Evolutionary conservation across 768 basidiomycete species (phyloP).

Genomic region (Dendrothele bispora): DNA sequence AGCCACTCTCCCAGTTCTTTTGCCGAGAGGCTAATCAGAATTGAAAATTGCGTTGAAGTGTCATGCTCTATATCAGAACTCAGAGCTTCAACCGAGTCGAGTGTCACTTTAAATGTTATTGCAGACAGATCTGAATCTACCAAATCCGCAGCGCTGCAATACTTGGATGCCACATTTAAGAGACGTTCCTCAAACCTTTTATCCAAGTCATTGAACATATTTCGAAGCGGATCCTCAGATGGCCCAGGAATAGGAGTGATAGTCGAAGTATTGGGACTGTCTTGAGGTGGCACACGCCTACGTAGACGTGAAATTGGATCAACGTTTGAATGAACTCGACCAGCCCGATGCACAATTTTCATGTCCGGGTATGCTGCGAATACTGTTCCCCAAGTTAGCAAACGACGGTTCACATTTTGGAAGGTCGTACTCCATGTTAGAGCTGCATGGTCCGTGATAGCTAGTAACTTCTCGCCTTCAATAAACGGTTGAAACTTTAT

Average conservation of each 20-base stretch:
- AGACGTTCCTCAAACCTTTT: neutral
- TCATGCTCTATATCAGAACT: too few relatives aligned
- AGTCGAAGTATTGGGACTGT: neutral
- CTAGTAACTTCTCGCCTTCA: slow-evolving; percentile 21
- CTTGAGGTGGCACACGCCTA: slow-evolving; percentile 1
- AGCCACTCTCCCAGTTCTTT: neutral
- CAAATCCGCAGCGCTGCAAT: too few relatives aligned
- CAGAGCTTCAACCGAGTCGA: too few relatives aligned
- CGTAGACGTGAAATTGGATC: slow-evolving; percentile 4
- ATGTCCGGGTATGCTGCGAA: slow-evolving; percentile 23
- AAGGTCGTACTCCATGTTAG: slow-evolving; percentile 13
- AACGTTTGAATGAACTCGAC: slow-evolving; percentile 1
- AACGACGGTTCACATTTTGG: slow-evolving; percentile 16
- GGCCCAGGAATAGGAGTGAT: neutral
- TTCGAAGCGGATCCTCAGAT: neutral
- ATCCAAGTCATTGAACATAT: neutral
- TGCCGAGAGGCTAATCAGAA: neutral
- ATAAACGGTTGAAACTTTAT: slow-evolving; percentile 25
- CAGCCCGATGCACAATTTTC: slow-evolving; percentile 1
- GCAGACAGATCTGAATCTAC: too few relatives aligned
- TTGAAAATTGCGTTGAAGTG: neutral
- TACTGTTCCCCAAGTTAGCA: slow-evolving; percentile 25
- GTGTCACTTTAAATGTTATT: too few relatives aligned
- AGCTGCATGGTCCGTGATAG: slow-evolving; percentile 15
- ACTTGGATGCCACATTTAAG: neutral